Conservation (phyloP, 2,329 filamentous ascomycete species). For the Ambrosiella xylebori region DNA sequence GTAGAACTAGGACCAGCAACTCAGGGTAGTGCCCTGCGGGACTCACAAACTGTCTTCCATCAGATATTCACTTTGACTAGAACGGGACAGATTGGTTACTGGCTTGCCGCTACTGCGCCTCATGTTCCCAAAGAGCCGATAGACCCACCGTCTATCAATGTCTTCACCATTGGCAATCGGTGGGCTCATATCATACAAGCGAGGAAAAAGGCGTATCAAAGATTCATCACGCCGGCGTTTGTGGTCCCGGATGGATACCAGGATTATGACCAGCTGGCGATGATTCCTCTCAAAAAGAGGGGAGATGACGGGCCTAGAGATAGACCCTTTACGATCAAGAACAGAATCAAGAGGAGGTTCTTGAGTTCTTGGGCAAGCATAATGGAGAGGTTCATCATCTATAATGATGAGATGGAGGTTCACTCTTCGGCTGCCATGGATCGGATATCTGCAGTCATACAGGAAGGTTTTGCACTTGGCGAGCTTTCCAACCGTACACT, state of each 20-base stretch:
- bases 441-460: too few relatives aligned
- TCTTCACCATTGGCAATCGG: conserved; percentile 5
- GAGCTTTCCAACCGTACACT: too few relatives aligned
- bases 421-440: too few relatives aligned
- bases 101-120: conserved; percentile 19
- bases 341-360: conserved; percentile 9
- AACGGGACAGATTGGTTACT: conserved; percentile 28
- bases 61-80: conserved; percentile 28
- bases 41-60: conserved; percentile 26
- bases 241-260: conserved; percentile 23
- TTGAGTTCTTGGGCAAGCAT: not conserved
- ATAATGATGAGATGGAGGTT: too few relatives aligned
- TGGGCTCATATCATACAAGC: conserved; percentile 8
- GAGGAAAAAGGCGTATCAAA: conserved; percentile 5
- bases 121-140: conserved; percentile 4
- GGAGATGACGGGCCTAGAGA: not conserved
- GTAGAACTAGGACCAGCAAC: not conserved
- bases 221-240: conserved; percentile 19
- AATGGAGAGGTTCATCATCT: not conserved
- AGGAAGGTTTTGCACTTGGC: too few relatives aligned
- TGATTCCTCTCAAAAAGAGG: conserved; percentile 4
- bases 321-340: not conserved
- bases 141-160: conserved; percentile 3
- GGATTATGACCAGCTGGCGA: conserved; percentile 16
- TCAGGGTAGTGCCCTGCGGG: conserved; percentile 19